phyloP scores from a whole-genome alignment of 73 alveolate species.

The Diophrys appendiculata region DNA sequence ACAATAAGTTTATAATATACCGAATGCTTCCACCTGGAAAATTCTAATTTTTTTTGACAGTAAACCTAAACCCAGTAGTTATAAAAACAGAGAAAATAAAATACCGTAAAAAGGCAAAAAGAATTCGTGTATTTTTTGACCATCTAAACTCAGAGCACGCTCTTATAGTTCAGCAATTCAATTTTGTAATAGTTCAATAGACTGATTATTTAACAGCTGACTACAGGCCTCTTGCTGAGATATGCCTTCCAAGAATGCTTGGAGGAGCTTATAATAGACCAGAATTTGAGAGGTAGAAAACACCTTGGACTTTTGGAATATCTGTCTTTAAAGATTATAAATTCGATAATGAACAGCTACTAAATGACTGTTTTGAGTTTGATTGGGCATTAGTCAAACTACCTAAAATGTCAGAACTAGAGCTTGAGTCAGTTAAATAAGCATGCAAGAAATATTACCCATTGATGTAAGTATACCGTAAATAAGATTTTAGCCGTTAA shows the following conservation, averaged over 20 bases:
- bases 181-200: constrained; percentile 37
- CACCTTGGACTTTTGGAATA: constrained; percentile 69
- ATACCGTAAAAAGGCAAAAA: not conserved
- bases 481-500: constrained; percentile 1
- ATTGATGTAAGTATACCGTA: constrained; percentile 8
- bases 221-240: constrained; percentile 23
- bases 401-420: constrained; percentile 62
- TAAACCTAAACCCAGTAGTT: not conserved
- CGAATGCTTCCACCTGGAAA: constrained; percentile 51
- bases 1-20: not conserved
- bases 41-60: constrained; percentile 14
- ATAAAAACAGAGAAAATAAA: not conserved
- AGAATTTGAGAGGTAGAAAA: constrained; percentile 40
- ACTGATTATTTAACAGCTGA: constrained; percentile 38
- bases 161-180: constrained; percentile 41
- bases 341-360: constrained; percentile 34
- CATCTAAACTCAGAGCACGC: constrained; percentile 40
- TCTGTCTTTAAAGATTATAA: constrained; percentile 50
- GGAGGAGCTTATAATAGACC: constrained; percentile 37
- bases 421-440: constrained; percentile 28
- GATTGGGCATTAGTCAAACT: constrained; percentile 55
- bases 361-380: constrained; percentile 61
- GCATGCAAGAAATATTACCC: constrained; percentile 26
- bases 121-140: constrained; percentile 5
- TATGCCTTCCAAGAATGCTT: constrained; percentile 45